Evolutionary conservation across 768 basidiomycete species (phyloP).

Genomic region (Amylocystis lapponica): DNA sequence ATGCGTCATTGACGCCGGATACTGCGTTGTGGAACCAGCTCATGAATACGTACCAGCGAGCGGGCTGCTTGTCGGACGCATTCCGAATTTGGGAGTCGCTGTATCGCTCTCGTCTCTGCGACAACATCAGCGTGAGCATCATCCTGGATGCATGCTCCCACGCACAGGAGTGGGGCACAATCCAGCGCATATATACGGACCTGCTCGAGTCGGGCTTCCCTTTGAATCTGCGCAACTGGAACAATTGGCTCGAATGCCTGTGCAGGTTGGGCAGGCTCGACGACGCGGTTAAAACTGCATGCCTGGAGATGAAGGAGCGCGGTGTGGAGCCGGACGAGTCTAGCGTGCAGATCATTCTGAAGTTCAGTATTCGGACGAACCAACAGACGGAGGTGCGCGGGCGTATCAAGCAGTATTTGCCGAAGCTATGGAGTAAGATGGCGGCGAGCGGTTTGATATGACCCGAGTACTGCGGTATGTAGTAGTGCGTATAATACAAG

Average conservation of each 20-base stretch:
- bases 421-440: slow-evolving; percentile 28
- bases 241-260: slow-evolving; percentile 81
- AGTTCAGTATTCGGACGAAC: slow-evolving; percentile 41
- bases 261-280: slow-evolving; percentile 61
- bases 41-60: slow-evolving; percentile 86
- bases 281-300: slow-evolving; percentile 61
- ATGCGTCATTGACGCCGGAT: slow-evolving; percentile 71
- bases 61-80: slow-evolving; percentile 64
- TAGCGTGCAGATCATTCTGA: slow-evolving; percentile 47
- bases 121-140: slow-evolving; percentile 68
- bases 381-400: slow-evolving; percentile 40
- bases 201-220: slow-evolving; percentile 43
- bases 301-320: slow-evolving; percentile 53
- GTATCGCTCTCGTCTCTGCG: slow-evolving; percentile 49
- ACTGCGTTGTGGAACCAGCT: slow-evolving; percentile 70
- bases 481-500: slow-evolving; percentile 23
- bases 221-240: slow-evolving; percentile 69
- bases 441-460: slow-evolving; percentile 6
- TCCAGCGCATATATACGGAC: slow-evolving; percentile 48
- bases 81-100: slow-evolving; percentile 78
- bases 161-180: slow-evolving; percentile 44
- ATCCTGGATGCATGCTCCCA: slow-evolving; percentile 81
- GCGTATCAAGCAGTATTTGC: slow-evolving; percentile 38
- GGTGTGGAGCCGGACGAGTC: slow-evolving; percentile 39
- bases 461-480: slow-evolving; percentile 10